phyloP scores from a whole-genome alignment of 331 rosid species.

The Malus hybrid region DNA sequence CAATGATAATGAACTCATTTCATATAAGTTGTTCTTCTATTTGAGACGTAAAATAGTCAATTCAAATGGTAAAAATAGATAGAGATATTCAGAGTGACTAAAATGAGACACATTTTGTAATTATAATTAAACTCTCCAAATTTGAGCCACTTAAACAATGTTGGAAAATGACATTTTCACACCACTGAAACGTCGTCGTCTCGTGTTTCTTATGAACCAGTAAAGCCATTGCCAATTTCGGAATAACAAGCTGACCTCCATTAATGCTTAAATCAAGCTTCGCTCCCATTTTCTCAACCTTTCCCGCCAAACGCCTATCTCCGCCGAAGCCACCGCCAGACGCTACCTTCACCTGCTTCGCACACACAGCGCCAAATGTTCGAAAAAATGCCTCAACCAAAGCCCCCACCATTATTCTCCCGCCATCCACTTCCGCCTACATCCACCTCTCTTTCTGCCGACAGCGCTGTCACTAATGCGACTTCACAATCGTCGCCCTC shows the following conservation, averaged over 20 bases:
- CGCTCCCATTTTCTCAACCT: too few species aligned
- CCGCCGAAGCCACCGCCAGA: not conserved
- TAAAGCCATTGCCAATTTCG: constrained; percentile 18
- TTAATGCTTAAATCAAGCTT: constrained; percentile 38
- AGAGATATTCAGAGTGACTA: too few species aligned
- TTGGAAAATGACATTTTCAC: too few species aligned
- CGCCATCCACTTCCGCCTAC: constrained; percentile 57
- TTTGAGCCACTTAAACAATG: too few species aligned
- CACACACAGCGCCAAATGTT: constrained; percentile 36
- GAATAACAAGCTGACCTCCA: not conserved
- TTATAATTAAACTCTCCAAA: too few species aligned
- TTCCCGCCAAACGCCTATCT: constrained; percentile 24
- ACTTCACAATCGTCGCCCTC: constrained; percentile 75
- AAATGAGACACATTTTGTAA: too few species aligned
- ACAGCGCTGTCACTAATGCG: constrained; percentile 88
- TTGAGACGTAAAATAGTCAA: too few species aligned
- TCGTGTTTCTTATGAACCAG: too few species aligned
- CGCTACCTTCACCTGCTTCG: not conserved
- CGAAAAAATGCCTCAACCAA: constrained; percentile 48
- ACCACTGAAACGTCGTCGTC: too few species aligned
- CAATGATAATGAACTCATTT: too few species aligned
- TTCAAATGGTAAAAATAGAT: too few species aligned
- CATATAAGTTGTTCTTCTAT: too few species aligned
- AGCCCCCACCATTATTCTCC: not conserved
- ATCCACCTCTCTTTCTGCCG: constrained; percentile 87